A percentile compares a stretch with the other conserved stretches of the same genome.
These are phyloP conservation scores for Trichaptum fuscoviolaceum DNA, from an alignment of 768 basidiomycete genomes.

Conservation along the genomic window DNA sequence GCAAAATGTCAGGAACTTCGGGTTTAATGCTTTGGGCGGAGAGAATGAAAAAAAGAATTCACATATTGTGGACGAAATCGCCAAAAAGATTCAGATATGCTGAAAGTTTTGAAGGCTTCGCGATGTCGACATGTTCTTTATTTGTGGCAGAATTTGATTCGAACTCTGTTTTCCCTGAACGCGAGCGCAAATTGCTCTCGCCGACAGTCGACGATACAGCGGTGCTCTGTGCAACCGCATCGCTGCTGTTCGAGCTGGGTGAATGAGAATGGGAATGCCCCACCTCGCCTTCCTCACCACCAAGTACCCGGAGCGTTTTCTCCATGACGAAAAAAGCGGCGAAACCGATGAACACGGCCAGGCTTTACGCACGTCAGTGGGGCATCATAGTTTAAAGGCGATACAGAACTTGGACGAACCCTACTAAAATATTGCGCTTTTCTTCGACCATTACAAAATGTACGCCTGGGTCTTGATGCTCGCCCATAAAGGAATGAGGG, in stretches of 20 bases:
- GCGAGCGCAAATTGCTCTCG: conserved; percentile 47
- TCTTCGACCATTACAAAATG: conserved; percentile 84
- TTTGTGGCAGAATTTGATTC: conserved; percentile 16
- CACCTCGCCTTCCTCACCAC: conserved; percentile 46
- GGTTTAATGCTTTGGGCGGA: conserved; percentile 13
- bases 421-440: conserved; percentile 85
- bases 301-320: conserved; percentile 80
- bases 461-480: conserved; percentile 65
- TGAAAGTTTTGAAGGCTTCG: conserved; percentile 68
- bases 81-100: conserved; percentile 92
- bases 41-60: conserved; percentile 24
- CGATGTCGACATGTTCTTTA: conserved; percentile 15
- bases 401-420: conserved; percentile 41
- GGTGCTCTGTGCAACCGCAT: conserved; percentile 28
- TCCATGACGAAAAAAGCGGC: conserved; percentile 92
- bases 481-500: conserved; percentile 90
- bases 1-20: neutral
- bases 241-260: conserved; percentile 44
- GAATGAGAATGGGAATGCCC: conserved; percentile 57
- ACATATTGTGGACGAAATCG: conserved; percentile 95
- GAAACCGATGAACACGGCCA: conserved; percentile 83
- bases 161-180: conserved; percentile 21
- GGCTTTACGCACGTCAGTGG: conserved; percentile 32
- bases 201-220: conserved; percentile 37
- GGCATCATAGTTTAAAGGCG: neutral